phyloP scores from a whole-genome alignment of 441 rosid genomes.

The Gossypium davidsonii region DNA sequence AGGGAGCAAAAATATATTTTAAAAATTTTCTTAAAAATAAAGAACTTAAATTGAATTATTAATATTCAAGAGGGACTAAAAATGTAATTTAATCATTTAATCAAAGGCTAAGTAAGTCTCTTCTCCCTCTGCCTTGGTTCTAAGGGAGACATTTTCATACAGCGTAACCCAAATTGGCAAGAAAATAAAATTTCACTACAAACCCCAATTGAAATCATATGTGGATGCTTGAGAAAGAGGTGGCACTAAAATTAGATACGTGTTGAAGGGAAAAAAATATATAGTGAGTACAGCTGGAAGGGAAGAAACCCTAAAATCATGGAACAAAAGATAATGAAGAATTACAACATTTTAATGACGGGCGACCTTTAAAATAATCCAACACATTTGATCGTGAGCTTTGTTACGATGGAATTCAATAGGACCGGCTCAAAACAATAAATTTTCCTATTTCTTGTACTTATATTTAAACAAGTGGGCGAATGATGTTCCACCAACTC shows the following conservation, averaged over 20 bases:
- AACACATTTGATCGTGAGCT: not conserved
- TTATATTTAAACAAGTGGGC: slow-evolving; percentile 13
- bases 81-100: too few relatives aligned
- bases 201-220: not conserved
- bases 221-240: not conserved
- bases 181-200: not conserved
- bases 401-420: not conserved
- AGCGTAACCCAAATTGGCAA: not conserved
- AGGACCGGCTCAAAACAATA: not conserved
- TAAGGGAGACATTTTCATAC: not conserved
- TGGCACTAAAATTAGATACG: not conserved
- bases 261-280: not conserved
- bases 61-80: too few relatives aligned
- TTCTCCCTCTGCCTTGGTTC: too few relatives aligned
- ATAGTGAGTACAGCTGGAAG: not conserved
- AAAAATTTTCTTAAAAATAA: too few relatives aligned
- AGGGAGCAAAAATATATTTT: too few relatives aligned
- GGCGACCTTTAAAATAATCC: not conserved
- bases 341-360: not conserved
- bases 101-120: too few relatives aligned
- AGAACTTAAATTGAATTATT: too few relatives aligned
- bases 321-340: not conserved
- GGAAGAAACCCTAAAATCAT: not conserved
- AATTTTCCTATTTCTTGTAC: not conserved
- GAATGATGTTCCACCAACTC: slow-evolving; percentile 18